These are phyloP conservation scores for Penicillium crustosum DNA, from an alignment of 2,329 filamentous ascomycete species.

Conservation along the genomic window DNA sequence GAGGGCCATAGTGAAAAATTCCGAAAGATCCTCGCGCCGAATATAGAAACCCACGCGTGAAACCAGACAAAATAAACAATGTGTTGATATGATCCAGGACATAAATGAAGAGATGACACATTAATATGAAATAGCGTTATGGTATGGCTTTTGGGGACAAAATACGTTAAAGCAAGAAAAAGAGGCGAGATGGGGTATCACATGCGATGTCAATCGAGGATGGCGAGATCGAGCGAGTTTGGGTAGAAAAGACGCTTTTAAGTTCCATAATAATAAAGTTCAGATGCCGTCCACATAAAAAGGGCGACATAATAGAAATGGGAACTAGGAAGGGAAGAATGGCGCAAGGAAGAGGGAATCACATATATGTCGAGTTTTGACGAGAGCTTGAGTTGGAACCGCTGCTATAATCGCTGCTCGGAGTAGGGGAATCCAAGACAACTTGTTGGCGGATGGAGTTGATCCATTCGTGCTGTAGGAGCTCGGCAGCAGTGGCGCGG, in stretches of 20 bases:
- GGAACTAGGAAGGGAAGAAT: background rate
- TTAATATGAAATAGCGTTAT: background rate
- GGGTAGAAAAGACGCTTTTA: constrained; percentile 5
- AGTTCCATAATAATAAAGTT: constrained; percentile 1
- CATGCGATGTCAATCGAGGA: constrained; percentile 28
- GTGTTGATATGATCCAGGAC: background rate
- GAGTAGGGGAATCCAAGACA: constrained; percentile 45
- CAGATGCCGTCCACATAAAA: background rate
- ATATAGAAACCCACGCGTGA: background rate
- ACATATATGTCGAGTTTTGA: constrained; percentile 31
- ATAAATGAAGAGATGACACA: background rate
- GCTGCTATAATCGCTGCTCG: constrained; percentile 34
- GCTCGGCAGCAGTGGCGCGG: constrained; percentile 77
- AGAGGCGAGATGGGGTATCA: constrained; percentile 32
- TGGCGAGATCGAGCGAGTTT: constrained; percentile 24
- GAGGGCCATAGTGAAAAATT: constrained; percentile 3
- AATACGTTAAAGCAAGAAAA: constrained; percentile 4
- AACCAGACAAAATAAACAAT: background rate
- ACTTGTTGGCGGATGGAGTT: constrained; percentile 51
- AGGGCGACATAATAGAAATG: background rate
- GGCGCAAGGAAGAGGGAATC: constrained; percentile 9
- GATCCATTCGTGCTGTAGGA: constrained; percentile 93
- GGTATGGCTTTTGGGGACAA: background rate
- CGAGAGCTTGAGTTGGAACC: constrained; percentile 30
- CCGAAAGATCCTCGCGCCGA: background rate